Base-by-base conservation (phyloP, 2,329 filamentous ascomycete genomes). In the Sodiomyces alkalinus region DNA sequence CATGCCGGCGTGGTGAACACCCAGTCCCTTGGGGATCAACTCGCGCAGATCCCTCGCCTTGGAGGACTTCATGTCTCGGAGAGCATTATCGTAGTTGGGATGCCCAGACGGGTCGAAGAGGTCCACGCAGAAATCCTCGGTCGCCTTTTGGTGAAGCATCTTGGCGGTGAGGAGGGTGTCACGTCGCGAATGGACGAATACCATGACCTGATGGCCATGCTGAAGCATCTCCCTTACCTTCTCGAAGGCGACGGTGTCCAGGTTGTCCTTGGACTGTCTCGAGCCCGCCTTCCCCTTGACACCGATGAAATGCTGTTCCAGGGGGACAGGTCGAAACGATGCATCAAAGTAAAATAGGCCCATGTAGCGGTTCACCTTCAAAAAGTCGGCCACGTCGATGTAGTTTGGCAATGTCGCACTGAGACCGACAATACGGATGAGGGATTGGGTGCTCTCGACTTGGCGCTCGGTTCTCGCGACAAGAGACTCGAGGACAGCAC, bases 321-420 rank as follows among this genome's bases (percentile, higher is more conserved):
- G 62, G 6, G 92, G 92, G 2, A 98, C 92, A 1, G 90, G 90
- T 24, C 90, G 74, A 56, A 98, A 98, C 0, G 90, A 96, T 0
- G 74, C 73, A 48, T 98, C 90, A 46, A 98, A 98, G 53, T 94
- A 98, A 53, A 98, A 98, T 8, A 98, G 53, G 0, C 92, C 92
- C 26, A 80, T 81, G 57, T 82, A 73, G 36, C 85, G 79, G 51
- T 98, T 98, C 32, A 98, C 92, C 41, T 86, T 90, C 24, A 99
- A 66, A 42, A 98, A 99, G 47, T 96, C 87, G 41, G 90, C 82
- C 8, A 98, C 90, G 48, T 99, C 90, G 22, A 93, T 65, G 40
- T 92, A 98, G 51, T 99, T 99, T 6, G 90, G 90, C 12, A 99
- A 59, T 0, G 90, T 99, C 6, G 90, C 90, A 40, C 86, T 96